Conservation (phyloP, 1,139 yeast genomes). For the Geotrichum australiense region DNA sequence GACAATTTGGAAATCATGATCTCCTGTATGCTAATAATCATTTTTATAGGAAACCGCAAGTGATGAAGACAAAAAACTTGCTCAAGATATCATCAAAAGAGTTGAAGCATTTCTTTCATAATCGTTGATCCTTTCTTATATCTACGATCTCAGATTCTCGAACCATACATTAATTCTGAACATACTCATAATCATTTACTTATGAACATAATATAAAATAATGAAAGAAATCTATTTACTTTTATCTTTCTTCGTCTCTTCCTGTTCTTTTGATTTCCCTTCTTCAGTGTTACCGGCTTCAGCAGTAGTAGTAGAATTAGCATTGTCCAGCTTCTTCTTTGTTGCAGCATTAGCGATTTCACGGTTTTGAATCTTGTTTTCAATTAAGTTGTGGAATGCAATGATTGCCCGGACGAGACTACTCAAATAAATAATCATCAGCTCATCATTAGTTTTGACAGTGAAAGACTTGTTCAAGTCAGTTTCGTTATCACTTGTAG, state of each 20-base stretch:
- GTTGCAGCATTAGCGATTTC: slow-evolving; percentile 15
- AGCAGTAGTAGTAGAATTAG: slow-evolving; percentile 6
- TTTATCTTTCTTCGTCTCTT: slow-evolving; percentile 6
- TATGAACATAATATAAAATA: not conserved
- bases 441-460: slow-evolving; percentile 87
- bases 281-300: slow-evolving; percentile 6
- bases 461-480: slow-evolving; percentile 71
- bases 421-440: slow-evolving; percentile 87
- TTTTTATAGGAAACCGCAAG: slow-evolving; percentile 39
- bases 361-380: slow-evolving; percentile 78
- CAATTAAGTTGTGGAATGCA: slow-evolving; percentile 95
- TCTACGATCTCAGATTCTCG: no score
- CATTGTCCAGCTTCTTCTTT: slow-evolving; percentile 17
- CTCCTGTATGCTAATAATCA: not conserved
- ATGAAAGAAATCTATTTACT: slow-evolving; percentile 4
- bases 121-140: slow-evolving; percentile 1
- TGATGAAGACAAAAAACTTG: slow-evolving; percentile 43
- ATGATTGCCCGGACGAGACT: slow-evolving; percentile 89
- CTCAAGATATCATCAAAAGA: slow-evolving; percentile 34
- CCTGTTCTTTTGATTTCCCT: slow-evolving; percentile 5
- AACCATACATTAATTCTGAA: no score
- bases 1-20: not conserved
- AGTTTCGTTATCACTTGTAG: slow-evolving; percentile 10
- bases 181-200: no score
- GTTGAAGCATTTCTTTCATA: slow-evolving; percentile 28